These are phyloP conservation scores for Phytophthora foliorum DNA, from an alignment of 352 stramenopile species.

Conservation along the genomic window DNA sequence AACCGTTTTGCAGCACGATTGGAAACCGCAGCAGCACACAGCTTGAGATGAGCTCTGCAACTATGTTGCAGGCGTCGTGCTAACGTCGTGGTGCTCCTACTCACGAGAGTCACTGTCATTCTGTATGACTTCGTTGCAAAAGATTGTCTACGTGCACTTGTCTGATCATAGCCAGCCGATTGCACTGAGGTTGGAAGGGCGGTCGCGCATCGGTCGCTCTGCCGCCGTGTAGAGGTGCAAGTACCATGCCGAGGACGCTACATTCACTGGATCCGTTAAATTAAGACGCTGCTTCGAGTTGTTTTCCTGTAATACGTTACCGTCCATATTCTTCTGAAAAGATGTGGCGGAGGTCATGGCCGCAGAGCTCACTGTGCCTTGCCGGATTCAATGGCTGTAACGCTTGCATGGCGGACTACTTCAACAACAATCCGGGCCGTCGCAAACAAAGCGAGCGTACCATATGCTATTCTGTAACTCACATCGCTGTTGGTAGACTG, in stretches of 20 bases:
- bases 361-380: constrained; percentile 5
- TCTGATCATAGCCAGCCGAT: neutral
- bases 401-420: constrained; percentile 18
- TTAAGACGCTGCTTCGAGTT: neutral
- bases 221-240: neutral
- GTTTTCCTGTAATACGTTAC: neutral
- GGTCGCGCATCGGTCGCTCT: neutral
- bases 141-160: neutral
- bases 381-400: constrained; percentile 13
- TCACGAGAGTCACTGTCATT: neutral
- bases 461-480: constrained; percentile 18
- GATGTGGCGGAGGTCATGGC: neutral
- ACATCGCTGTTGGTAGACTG: constrained; percentile 1
- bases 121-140: neutral
- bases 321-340: neutral
- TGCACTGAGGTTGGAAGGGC: neutral
- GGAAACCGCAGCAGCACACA: neutral
- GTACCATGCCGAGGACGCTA: neutral
- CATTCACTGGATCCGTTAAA: neutral
- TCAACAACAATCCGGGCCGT: constrained; percentile 31
- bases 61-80: neutral
- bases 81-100: neutral
- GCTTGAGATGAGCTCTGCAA: neutral
- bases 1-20: neutral
- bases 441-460: constrained; percentile 5